Conservation (phyloP, 176 grass and related monocot species). For the Puya raimondii region DNA sequence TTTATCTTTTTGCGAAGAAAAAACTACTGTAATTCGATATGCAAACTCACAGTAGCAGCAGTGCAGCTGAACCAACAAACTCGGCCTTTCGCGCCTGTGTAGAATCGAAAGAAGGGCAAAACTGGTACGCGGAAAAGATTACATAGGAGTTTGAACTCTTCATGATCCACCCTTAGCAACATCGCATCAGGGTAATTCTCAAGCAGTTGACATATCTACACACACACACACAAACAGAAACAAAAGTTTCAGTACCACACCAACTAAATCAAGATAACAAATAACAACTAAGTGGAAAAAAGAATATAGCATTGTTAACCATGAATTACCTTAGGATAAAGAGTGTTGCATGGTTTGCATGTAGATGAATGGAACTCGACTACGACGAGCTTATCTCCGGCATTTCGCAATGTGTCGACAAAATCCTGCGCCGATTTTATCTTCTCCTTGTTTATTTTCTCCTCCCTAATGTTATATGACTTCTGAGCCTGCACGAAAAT, state of each 20-base stretch:
- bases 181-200: neutral
- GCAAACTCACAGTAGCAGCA: neutral
- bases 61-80: conserved; percentile 8
- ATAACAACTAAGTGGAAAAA: too few species aligned
- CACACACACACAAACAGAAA: neutral
- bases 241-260: neutral
- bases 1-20: too few species aligned
- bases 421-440: neutral
- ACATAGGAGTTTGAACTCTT: neutral
- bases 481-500: neutral
- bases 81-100: neutral
- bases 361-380: neutral
- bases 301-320: too few species aligned
- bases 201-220: conserved; percentile 2
- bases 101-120: conserved; percentile 1
- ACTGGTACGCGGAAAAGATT: neutral
- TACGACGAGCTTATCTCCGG: neutral
- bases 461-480: neutral
- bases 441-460: neutral
- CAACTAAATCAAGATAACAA: neutral
- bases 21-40: too few species aligned
- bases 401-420: neutral
- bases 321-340: neutral
- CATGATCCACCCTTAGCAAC: neutral
- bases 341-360: neutral